Conservation (phyloP, 495 filamentous ascomycete genomes). For the Aspergillus cavernicola region DNA sequence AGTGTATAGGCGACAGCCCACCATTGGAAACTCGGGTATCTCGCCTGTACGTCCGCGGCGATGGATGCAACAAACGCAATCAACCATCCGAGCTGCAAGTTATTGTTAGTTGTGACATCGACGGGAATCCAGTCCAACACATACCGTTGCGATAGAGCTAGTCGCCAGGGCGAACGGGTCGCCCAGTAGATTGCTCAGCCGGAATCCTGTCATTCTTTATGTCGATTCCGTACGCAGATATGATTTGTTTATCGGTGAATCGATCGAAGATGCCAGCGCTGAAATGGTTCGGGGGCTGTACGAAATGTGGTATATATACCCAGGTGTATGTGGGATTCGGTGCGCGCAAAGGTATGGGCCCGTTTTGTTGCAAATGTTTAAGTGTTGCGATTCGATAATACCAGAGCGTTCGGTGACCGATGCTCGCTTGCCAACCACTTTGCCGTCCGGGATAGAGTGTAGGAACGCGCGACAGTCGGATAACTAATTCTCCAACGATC, state of each 20-base stretch:
- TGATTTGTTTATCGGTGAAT: conserved; percentile 75
- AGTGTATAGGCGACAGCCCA: conserved; percentile 85
- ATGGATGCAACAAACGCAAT: conserved; percentile 86
- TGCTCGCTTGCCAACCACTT: not conserved
- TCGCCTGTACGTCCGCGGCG: conserved; percentile 57
- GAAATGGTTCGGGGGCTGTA: conserved; percentile 3
- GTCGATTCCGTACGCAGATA: conserved; percentile 34
- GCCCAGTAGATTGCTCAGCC: conserved; percentile 83
- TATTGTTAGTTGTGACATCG: not conserved
- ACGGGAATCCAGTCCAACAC: conserved; percentile 28
- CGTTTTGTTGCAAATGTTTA: not conserved
- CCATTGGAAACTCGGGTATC: conserved; percentile 85
- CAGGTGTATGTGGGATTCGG: not conserved
- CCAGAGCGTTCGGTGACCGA: conserved; percentile 5
- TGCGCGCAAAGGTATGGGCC: not conserved
- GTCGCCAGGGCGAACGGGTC: conserved; percentile 97
- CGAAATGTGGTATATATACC: conserved; percentile 10
- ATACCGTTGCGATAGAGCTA: conserved; percentile 83
- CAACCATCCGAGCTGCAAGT: conserved; percentile 79
- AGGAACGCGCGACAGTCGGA: not conserved
- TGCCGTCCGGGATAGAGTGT: not conserved
- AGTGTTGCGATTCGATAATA: conserved; percentile 6
- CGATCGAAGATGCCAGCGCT: conserved; percentile 31
- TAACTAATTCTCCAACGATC: conserved; percentile 7
- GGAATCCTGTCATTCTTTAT: conserved; percentile 56